Evolutionary conservation across 208 protist genomes (phyloP), one percentile per base, ranked within the genome.

Genomic region (Phytomonas sp.): DNA sequence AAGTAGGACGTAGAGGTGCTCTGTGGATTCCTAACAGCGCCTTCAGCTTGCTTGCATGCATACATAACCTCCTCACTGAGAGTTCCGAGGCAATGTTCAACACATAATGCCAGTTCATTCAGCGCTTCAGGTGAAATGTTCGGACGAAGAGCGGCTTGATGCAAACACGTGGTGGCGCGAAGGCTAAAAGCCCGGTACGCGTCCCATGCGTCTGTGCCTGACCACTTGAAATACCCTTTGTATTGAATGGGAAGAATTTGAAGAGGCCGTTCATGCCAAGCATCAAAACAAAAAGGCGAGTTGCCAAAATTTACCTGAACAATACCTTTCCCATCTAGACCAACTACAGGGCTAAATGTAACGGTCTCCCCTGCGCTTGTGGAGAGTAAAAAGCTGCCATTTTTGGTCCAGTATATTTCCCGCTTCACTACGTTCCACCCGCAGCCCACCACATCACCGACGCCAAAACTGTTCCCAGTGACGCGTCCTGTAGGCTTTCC

Each of bases 371-470:
- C 68, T 1, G 81, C 52, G 11, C 75, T 64, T 42, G 70, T 75
- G 31, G 71, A 62, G 31, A 85, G 73, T 34, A 95, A 73, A 31
- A 84, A 37, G 29, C 73, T 84, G 32, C 93, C 93, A 73, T 97
- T 95, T 12, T 82, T 74, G 2, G 91, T 96, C 88, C 89, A 97
- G 67, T 81, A 97, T 33, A 94, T 63, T 49, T 87, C 78, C 31
- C 64, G 73, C 26, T 68, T 71, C 30, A 82, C 83, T 23, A 67
- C 73, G 63, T 84, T 78, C 87, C 89, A 92, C 30, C 93, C 93
- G 70, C 93, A 97, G 11, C 93, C 93, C 6, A 95, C 83, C 16
- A 92, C 83, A 71, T 96, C 88, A 31, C 91, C 93, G 34, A 85
- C 77, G 26, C 72, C 71, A 70, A 92, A 94, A 6, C 72, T 85